Evolutionary conservation across 75 land plant genomes (phyloP).

Genomic region (Cryptomeria japonica): DNA sequence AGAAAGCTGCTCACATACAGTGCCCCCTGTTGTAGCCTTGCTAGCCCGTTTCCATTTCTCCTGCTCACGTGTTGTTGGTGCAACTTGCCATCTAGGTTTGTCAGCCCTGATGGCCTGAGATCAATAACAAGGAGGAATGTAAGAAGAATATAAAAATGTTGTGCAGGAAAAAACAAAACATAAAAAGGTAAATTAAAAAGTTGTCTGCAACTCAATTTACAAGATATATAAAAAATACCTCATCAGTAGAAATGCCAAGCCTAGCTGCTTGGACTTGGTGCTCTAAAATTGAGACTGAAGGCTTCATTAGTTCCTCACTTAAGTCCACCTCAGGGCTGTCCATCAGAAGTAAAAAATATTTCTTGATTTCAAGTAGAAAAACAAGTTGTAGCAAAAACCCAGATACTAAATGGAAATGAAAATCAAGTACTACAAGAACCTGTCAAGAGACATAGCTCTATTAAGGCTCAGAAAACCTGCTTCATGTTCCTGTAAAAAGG

Average conservation of each 20-base stretch:
- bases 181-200: not conserved
- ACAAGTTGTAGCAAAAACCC: not conserved
- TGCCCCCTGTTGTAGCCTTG: constrained; percentile 88
- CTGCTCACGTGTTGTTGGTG: constrained; percentile 82
- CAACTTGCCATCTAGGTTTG: constrained; percentile 68
- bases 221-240: constrained; percentile 13
- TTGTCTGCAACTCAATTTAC: not conserved
- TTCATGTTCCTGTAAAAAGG: constrained; percentile 26
- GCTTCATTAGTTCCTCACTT: constrained; percentile 64
- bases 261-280: constrained; percentile 52
- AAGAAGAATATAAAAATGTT: not conserved
- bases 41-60: constrained; percentile 82
- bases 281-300: constrained; percentile 47
- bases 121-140: not conserved
- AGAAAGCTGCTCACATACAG: constrained; percentile 41
- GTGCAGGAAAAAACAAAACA: not conserved
- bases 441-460: constrained; percentile 83
- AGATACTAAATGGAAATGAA: not conserved
- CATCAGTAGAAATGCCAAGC: constrained; percentile 28
- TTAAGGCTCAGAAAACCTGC: constrained; percentile 88
- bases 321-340: constrained; percentile 87
- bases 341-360: constrained; percentile 13
- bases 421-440: constrained; percentile 37
- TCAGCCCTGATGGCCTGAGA: constrained; percentile 20
- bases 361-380: constrained; percentile 1